Evolutionary conservation across 2,329 filamentous ascomycete species (phyloP).

Genomic region (Beauveria brongniartii): DNA sequence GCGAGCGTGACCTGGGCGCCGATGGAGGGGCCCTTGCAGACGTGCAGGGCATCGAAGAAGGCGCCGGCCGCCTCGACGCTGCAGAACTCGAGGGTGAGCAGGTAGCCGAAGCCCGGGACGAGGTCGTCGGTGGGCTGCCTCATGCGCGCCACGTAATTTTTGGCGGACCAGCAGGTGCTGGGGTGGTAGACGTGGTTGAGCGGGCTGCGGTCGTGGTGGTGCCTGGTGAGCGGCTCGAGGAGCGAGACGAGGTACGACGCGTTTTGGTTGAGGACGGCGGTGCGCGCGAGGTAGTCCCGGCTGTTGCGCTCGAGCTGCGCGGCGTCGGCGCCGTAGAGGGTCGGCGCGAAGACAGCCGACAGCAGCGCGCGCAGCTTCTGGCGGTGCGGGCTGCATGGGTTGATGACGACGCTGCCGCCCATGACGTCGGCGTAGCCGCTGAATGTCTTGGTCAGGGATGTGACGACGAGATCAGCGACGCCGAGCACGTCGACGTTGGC

Average conservation of each 20-base stretch:
- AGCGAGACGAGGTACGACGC: conserved; percentile 33
- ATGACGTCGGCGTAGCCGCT: conserved; percentile 48
- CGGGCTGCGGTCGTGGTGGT: conserved; percentile 23
- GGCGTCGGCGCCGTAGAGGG: conserved; percentile 29
- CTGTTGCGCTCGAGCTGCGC: conserved; percentile 37
- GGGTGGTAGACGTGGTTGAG: conserved; percentile 39
- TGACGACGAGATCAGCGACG: conserved; percentile 41
- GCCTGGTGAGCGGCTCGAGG: conserved; percentile 17
- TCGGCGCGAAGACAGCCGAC: conserved; percentile 7
- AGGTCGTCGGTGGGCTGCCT: conserved; percentile 35
- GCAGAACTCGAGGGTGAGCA: conserved; percentile 44
- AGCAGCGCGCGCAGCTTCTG: conserved; percentile 23
- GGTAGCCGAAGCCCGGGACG: conserved; percentile 45
- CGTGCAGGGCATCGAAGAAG: conserved; percentile 27
- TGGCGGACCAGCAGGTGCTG: conserved; percentile 18
- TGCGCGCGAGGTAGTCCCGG: conserved; percentile 32
- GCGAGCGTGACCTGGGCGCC: conserved; percentile 44
- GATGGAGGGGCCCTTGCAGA: conserved; percentile 43
- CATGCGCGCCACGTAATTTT: conserved; percentile 21
- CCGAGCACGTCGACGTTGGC: conserved; percentile 42
- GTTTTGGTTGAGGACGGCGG: conserved; percentile 33
- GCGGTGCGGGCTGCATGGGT: conserved; percentile 37
- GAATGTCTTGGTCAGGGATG: conserved; percentile 51
- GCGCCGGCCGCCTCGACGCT: conserved; percentile 29
- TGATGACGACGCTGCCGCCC: conserved; percentile 42